Evolutionary conservation across 306 rosid species (phyloP).

Genomic region (Quercus alba): DNA sequence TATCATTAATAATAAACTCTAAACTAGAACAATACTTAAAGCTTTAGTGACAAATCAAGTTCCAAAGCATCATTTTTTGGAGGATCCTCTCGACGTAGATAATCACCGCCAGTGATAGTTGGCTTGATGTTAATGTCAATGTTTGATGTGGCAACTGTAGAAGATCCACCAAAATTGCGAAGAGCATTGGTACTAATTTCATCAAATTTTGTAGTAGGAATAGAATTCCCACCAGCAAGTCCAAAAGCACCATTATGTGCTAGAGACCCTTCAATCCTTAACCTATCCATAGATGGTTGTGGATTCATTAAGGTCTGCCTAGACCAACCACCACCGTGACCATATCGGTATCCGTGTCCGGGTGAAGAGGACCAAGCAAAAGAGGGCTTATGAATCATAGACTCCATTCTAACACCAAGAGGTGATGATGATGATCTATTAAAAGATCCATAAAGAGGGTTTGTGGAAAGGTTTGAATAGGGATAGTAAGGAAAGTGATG

Average conservation of each 20-base stretch:
- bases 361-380: slow-evolving; percentile 14
- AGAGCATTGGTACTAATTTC: background rate
- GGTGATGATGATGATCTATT: slow-evolving; percentile 11
- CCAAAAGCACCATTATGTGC: background rate
- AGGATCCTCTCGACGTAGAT: slow-evolving; percentile 5
- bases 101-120: background rate
- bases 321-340: slow-evolving; percentile 13
- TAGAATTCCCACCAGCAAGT: background rate
- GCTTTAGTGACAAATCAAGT: slow-evolving; percentile 58
- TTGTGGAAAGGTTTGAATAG: slow-evolving; percentile 22
- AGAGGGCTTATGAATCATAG: slow-evolving; percentile 60
- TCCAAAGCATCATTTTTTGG: slow-evolving; percentile 2
- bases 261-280: slow-evolving; percentile 20
- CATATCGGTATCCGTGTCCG: background rate
- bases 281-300: slow-evolving; percentile 12
- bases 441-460: slow-evolving; percentile 30
- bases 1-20: too few species aligned
- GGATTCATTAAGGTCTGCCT: background rate
- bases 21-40: slow-evolving; percentile 12
- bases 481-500: slow-evolving; percentile 32
- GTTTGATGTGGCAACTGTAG: background rate
- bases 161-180: background rate
- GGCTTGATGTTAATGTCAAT: background rate
- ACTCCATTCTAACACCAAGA: slow-evolving; percentile 56
- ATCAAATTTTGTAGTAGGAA: slow-evolving; percentile 2